These are phyloP conservation scores for Trichoderma koningii DNA, from an alignment of 2,329 filamentous ascomycete genomes.

Conservation along the genomic window DNA sequence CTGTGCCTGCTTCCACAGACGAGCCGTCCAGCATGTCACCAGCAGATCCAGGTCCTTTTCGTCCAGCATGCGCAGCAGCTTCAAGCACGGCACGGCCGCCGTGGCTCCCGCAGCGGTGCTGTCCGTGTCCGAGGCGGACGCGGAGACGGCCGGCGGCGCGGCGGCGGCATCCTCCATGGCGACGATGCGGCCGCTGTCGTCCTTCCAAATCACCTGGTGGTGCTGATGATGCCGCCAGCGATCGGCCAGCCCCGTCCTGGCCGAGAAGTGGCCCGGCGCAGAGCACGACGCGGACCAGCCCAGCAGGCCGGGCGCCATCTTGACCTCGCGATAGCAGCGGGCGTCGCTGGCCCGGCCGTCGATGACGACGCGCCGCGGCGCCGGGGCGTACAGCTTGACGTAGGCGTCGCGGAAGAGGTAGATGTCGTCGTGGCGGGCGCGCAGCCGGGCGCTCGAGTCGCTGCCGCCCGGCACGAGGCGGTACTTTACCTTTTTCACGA, in stretches of 20 bases:
- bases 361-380: conserved; percentile 21
- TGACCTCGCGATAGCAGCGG: conserved; percentile 19
- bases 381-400: conserved; percentile 16
- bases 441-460: conserved; percentile 4
- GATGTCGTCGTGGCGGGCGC: conserved; percentile 18
- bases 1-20: conserved; percentile 21
- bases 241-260: conserved; percentile 11
- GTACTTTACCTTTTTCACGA: conserved; percentile 25
- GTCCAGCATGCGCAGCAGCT: conserved; percentile 20
- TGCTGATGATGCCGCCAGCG: conserved; percentile 9
- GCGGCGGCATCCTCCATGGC: conserved; percentile 18
- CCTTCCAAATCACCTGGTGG: conserved; percentile 23
- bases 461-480: background rate
- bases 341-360: conserved; percentile 20
- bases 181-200: conserved; percentile 20
- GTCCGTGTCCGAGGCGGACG: background rate
- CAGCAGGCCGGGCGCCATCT: conserved; percentile 15
- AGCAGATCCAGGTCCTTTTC: conserved; percentile 23
- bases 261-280: conserved; percentile 12
- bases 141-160: background rate
- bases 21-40: conserved; percentile 22
- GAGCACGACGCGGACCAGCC: conserved; percentile 22
- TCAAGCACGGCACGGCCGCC: conserved; percentile 5
- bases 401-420: conserved; percentile 23
- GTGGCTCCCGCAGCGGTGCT: background rate